phyloP scores from a whole-genome alignment of 73 alveolate genomes.

The Blepharisma japonicum region DNA sequence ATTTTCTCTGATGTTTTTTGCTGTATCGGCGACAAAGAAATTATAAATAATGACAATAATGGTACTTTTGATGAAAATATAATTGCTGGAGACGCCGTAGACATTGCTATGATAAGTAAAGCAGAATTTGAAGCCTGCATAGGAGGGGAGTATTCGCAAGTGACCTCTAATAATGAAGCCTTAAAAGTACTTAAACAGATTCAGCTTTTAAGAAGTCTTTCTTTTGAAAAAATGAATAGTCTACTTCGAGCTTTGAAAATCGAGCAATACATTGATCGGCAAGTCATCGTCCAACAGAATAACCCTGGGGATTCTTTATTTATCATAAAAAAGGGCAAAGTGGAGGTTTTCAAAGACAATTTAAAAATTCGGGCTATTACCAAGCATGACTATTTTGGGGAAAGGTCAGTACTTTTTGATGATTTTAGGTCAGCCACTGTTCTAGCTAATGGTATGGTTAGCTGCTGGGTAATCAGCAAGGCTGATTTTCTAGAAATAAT shows the following conservation, averaged over 20 bases:
- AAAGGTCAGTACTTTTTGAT: slow-evolving; percentile 16
- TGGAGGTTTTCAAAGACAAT: slow-evolving; percentile 15
- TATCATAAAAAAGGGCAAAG: slow-evolving; percentile 26
- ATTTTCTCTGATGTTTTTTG: background rate
- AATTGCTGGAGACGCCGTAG: background rate
- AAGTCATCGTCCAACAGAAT: slow-evolving; percentile 6
- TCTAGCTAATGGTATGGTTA: slow-evolving; percentile 38
- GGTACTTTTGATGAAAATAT: slow-evolving; percentile 12
- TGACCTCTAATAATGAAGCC: background rate
- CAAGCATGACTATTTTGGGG: slow-evolving; percentile 31
- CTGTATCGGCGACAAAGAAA: background rate
- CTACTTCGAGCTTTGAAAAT: background rate
- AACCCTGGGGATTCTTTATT: slow-evolving; percentile 19
- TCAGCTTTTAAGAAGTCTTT: background rate
- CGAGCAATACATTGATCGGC: background rate
- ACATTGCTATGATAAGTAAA: background rate
- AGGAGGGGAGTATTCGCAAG: background rate
- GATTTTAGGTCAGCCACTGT: slow-evolving; percentile 30
- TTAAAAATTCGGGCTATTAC: slow-evolving; percentile 1
- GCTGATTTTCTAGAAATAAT: slow-evolving; percentile 54
- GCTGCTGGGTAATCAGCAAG: slow-evolving; percentile 39
- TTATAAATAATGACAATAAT: background rate
- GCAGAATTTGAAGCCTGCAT: background rate
- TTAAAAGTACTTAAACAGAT: slow-evolving; percentile 8
- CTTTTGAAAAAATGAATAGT: background rate